Evolutionary conservation across 2,329 filamentous ascomycete species (phyloP).

Genomic region (Aspergillus sclerotialis): DNA sequence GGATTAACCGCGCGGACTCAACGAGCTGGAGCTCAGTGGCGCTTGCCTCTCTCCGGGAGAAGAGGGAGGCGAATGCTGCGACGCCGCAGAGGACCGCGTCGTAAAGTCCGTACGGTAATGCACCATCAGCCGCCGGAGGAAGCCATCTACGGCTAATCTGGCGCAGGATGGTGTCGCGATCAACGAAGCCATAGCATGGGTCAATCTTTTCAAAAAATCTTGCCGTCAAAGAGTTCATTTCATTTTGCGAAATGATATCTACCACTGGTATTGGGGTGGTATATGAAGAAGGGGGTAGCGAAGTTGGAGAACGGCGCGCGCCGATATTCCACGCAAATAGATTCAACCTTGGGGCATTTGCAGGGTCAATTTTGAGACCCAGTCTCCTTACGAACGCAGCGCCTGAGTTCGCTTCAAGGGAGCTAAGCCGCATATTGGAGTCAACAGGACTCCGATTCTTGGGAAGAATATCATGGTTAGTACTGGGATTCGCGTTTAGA

Average conservation of each 20-base stretch:
- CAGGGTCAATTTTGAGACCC: slow-evolving; percentile 47
- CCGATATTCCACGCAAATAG: slow-evolving; percentile 52
- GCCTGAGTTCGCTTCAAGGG: slow-evolving; percentile 52
- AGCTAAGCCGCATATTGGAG: slow-evolving; percentile 22
- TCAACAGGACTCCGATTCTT: slow-evolving; percentile 9
- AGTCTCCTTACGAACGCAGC: slow-evolving; percentile 50
- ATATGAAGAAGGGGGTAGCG: slow-evolving; percentile 6
- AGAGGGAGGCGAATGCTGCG: slow-evolving; percentile 49
- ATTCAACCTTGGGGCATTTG: slow-evolving; percentile 47
- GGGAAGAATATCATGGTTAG: slow-evolving; percentile 2
- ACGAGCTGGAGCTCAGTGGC: slow-evolving; percentile 41
- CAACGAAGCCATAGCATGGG: slow-evolving; percentile 46
- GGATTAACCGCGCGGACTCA: slow-evolving; percentile 38
- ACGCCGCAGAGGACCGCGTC: slow-evolving; percentile 49
- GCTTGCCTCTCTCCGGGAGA: slow-evolving; percentile 40
- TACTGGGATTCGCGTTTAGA: slow-evolving; percentile 6
- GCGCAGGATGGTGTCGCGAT: slow-evolving; percentile 19
- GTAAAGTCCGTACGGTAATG: slow-evolving; percentile 22
- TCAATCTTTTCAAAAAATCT: slow-evolving; percentile 51
- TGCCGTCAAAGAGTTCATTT: slow-evolving; percentile 41
- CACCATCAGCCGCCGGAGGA: slow-evolving; percentile 10
- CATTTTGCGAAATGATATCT: slow-evolving; percentile 40
- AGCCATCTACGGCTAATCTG: slow-evolving; percentile 25
- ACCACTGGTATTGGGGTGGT: slow-evolving; percentile 30
- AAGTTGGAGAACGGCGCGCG: slow-evolving; percentile 7